Evolutionary conservation across 164 flowering plant genomes (phyloP).

Genomic region (Nelumbo lutea): DNA sequence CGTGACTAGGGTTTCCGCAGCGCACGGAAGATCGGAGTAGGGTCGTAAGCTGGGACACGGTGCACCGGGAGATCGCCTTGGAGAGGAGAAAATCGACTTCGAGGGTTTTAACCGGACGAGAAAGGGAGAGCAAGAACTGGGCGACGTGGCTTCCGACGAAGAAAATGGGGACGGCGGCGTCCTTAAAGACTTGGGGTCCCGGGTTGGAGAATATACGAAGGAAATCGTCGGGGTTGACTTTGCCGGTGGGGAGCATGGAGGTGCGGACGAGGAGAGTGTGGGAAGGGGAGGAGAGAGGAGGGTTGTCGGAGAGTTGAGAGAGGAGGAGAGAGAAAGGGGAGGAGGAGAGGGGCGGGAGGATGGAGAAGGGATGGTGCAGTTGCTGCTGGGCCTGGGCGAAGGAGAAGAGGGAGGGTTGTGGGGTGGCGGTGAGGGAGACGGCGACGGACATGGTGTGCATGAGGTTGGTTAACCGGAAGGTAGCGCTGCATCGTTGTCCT

Average conservation of each 20-base stretch:
- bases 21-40: constrained; percentile 36
- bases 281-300: constrained; percentile 30
- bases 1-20: constrained; percentile 25
- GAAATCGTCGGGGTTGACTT: constrained; percentile 52
- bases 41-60: constrained; percentile 31
- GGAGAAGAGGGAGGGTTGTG: constrained; percentile 33
- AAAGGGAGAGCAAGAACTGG: constrained; percentile 24
- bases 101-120: constrained; percentile 8
- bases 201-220: constrained; percentile 49
- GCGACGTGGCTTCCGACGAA: constrained; percentile 51
- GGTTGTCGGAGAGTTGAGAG: constrained; percentile 29
- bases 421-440: constrained; percentile 49
- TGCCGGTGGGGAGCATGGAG: constrained; percentile 70
- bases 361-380: constrained; percentile 18
- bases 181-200: constrained; percentile 58
- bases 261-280: constrained; percentile 42
- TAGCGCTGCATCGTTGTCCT: constrained; percentile 34
- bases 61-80: constrained; percentile 48
- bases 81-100: constrained; percentile 24
- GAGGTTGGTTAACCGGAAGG: constrained; percentile 55
- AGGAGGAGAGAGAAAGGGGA: constrained; percentile 28
- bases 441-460: constrained; percentile 91
- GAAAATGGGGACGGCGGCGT: constrained; percentile 50
- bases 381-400: constrained; percentile 6
- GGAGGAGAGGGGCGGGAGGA: constrained; percentile 61